Evolutionary conservation across 2,329 filamentous ascomycete genomes (phyloP), one percentile per base, ranked within the genome.

Genomic region (Calonectria honghensis): DNA sequence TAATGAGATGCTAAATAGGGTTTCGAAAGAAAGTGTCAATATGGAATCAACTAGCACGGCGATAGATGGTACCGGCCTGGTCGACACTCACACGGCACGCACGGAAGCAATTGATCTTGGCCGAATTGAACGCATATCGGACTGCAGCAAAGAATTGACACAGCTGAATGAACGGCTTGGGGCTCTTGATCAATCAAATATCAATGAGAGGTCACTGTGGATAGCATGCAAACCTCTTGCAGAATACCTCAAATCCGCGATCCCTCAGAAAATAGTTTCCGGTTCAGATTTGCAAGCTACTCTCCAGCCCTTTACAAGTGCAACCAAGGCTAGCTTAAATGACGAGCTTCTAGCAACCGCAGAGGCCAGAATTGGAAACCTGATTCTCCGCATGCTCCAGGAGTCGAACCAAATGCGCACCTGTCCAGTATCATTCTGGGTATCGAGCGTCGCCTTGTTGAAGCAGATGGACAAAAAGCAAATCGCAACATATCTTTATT

Each of bases 261-360:
- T 78, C n/a, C 64, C 39, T 9, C 24, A 27, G 32, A 75, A 70
- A 75, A 74, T 13, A 66, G 50, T 32, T 59, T 74, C 41, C 18
- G 41, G 20, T 1, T 16, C 41, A 27, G 78, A 81, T 59, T 51
- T 81, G 63, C 45, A 29, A 72, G 76, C 68, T 2, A n/a, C 54
- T 24, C 31, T 70, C 31, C 54, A 64, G 24, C 68, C 68, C 10
- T 63, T 70, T 20, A 63, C 35, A 20, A 0, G 24, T 11, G 14
- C 57, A 10, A 63, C n/a, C n/a, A 63, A 41, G 6, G 35, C 39
- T 41, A 35, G 37, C 37, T 41, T 41, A 5, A 11, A 11, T 7
- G 16, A 18, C 3, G 9, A 63, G 7, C 27, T 41, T 20, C 16
- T 63, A 35, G 24, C 35, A 29, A 16, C 35, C 13, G 57, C 57